phyloP scores from a whole-genome alignment of 225 moss, liverwort and hornwort species.

The Bryum argenteum region DNA sequence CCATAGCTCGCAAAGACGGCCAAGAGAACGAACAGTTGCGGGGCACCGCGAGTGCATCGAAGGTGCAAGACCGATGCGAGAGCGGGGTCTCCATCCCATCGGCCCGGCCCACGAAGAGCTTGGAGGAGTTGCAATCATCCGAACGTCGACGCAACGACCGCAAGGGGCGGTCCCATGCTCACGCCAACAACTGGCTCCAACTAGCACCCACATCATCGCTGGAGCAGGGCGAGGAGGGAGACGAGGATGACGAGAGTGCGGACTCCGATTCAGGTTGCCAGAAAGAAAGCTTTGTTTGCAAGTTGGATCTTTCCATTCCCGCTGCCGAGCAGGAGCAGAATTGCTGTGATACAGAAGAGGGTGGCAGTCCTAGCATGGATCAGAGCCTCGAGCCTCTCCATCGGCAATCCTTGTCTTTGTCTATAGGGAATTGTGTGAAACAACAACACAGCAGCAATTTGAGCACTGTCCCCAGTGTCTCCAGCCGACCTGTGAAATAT shows the following conservation, averaged over 20 bases:
- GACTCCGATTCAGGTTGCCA: conserved; percentile 36
- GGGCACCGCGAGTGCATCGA: conserved; percentile 44
- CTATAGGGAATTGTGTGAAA: conserved; percentile 39
- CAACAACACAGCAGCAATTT: not conserved
- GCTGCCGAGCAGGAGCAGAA: conserved; percentile 8
- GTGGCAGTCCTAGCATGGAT: conserved; percentile 25
- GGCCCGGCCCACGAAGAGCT: conserved; percentile 26
- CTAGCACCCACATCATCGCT: conserved; percentile 41
- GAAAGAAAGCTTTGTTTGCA: conserved; percentile 45
- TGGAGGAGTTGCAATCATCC: conserved; percentile 37
- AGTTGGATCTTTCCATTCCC: conserved; percentile 35
- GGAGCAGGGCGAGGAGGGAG: conserved; percentile 30
- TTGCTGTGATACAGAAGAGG: conserved; percentile 32
- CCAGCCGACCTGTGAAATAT: conserved; percentile 56
- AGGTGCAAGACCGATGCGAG: conserved; percentile 37
- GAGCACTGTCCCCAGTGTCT: conserved; percentile 33
- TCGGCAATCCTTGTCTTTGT: conserved; percentile 37
- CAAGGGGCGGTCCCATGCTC: conserved; percentile 32
- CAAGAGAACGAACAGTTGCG: conserved; percentile 35
- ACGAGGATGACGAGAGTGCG: conserved; percentile 46
- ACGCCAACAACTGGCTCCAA: conserved; percentile 60
- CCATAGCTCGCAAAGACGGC: not conserved
- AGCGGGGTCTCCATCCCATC: conserved; percentile 48
- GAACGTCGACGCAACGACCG: conserved; percentile 34
- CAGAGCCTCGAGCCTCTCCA: conserved; percentile 13